Base-by-base conservation (phyloP, 1,284 basidiomycete species). In the Rhodotorula mucilaginosa region DNA sequence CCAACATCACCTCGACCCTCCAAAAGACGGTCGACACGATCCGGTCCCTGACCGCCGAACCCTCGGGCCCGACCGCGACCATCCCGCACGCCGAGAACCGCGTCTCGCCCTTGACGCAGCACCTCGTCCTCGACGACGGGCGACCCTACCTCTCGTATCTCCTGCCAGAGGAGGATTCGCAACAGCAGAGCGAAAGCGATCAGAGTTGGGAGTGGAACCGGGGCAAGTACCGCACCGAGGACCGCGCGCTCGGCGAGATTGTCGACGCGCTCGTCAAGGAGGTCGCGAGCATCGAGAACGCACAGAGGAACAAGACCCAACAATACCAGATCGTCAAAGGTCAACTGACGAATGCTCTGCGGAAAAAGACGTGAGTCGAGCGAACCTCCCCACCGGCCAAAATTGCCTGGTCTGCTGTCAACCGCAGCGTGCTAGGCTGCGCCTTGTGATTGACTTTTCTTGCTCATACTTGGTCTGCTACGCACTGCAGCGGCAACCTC, bases 261-360 rank as follows among this genome's bases (percentile, higher is more conserved):
- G 73, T 78, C 23, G 77, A 79, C 7, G 66, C 61, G 34, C 57
- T 79, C 57, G 46, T 74, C 56, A 78, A 79, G 67, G 77, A 78
- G 63, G 67, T 70, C 2, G 15, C 10, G 56, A 69, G 64, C 48
- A 70, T 83, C 73, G 83, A 83, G 68, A 81, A 80, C 64, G 81
- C 81, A 10, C 82, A 83, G 78, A 81, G 82, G 85, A 85, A 88
- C 70, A 97, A 97, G 82, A 83, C 95, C 48, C 91, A 89, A 79
- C 89, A 88, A 79, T 99, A 99, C 83, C 96, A 95, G 79, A 84
- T 96, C 29, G 91, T 94, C 65, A 99, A 99, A 82, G 93, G 95
- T 0, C 89, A 91, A 59, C 84, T 99, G 70, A 88, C 89, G n/a
- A 90, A 93, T 79, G 88, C 98, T 84, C 93, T 97, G 81, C 88